These are phyloP conservation scores for Blumeria hordei DNA, from an alignment of 2,329 filamentous ascomycete species.

Conservation along the genomic window DNA sequence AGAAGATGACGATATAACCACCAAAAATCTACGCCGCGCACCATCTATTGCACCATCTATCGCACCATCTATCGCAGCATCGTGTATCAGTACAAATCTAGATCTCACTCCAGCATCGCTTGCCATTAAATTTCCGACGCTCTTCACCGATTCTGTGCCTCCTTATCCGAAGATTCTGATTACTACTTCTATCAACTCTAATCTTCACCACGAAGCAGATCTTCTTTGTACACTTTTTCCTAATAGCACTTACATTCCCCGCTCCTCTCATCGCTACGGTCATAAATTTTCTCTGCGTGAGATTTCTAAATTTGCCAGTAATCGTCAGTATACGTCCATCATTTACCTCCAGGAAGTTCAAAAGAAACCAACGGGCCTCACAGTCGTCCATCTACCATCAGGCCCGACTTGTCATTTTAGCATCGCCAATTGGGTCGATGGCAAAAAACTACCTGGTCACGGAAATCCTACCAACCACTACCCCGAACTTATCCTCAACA, in stretches of 20 bases:
- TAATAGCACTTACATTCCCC: constrained; percentile 55
- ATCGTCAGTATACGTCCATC: constrained; percentile 62
- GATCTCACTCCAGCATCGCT: constrained; percentile 36
- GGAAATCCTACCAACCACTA: constrained; percentile 73
- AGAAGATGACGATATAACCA: constrained; percentile 18
- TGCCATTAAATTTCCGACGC: constrained; percentile 33
- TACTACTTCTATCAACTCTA: constrained; percentile 75
- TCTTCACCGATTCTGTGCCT: constrained; percentile 34
- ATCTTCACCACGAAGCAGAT: constrained; percentile 60
- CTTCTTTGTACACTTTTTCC: constrained; percentile 66
- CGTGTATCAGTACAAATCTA: constrained; percentile 37
- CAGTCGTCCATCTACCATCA: constrained; percentile 58
- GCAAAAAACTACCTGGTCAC: constrained; percentile 69
- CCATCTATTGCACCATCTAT: constrained; percentile 22
- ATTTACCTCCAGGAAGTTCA: constrained; percentile 72
- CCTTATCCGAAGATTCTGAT: constrained; percentile 64
- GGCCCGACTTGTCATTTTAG: constrained; percentile 87
- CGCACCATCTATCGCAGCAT: constrained; percentile 20
- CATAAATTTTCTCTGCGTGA: constrained; percentile 86
- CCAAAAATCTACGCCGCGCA: constrained; percentile 13
- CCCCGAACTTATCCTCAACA: constrained; percentile 75
- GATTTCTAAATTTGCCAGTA: constrained; percentile 64
- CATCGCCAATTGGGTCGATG: constrained; percentile 76
- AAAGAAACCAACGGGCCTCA: constrained; percentile 62
- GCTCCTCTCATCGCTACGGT: constrained; percentile 58